These are phyloP conservation scores for Dendrocalamus latiflorus DNA, from an alignment of 202 grass and related monocot species.

Conservation along the genomic window DNA sequence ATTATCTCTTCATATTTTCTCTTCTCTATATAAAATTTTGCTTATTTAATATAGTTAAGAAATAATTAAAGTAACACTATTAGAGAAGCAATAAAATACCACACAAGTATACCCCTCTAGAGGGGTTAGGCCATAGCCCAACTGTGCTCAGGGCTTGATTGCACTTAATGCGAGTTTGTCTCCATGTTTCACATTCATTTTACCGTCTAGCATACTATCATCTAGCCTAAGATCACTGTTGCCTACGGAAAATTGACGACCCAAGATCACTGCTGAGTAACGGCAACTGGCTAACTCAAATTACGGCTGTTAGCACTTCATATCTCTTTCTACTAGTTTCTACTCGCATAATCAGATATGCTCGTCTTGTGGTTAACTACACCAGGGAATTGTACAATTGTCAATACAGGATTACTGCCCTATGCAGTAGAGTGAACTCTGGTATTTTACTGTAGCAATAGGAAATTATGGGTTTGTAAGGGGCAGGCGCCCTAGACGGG, in stretches of 20 bases:
- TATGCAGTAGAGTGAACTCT: not conserved
- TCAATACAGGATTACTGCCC: not conserved
- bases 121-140: too few relatives aligned
- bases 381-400: too few relatives aligned
- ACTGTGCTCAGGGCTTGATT: not conserved
- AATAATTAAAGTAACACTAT: too few relatives aligned
- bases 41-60: too few relatives aligned
- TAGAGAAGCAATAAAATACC: too few relatives aligned
- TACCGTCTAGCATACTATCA: too few relatives aligned
- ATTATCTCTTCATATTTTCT: too few relatives aligned
- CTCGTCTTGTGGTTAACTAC: not conserved
- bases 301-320: not conserved
- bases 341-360: not conserved
- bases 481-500: not conserved
- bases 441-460: too few relatives aligned
- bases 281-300: not conserved
- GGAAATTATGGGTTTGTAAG: not conserved
- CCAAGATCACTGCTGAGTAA: not conserved
- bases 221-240: not conserved
- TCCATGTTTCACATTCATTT: not conserved
- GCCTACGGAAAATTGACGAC: not conserved
- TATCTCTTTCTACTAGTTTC: not conserved
- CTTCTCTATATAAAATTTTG: too few relatives aligned
- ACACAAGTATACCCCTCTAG: too few relatives aligned
- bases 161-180: not conserved